Evolutionary conservation across 2,329 filamentous ascomycete genomes (phyloP).

Genomic region (Aspergillus piperis): DNA sequence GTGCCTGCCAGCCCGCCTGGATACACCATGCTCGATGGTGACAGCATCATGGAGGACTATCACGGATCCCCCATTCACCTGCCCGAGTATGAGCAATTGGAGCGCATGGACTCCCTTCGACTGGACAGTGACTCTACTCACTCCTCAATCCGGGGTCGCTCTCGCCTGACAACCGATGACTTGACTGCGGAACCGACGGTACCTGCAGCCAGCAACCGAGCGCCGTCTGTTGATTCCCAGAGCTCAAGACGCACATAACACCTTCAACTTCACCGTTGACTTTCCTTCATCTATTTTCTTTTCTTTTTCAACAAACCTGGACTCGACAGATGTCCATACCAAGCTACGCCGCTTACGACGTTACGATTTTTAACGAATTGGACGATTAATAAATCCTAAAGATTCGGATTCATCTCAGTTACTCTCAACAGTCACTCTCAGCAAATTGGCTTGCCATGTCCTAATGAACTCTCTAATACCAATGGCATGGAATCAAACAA

Average conservation of each 20-base stretch:
- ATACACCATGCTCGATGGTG: constrained; percentile 53
- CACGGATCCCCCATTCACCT: constrained; percentile 43
- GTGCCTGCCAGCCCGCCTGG: constrained; percentile 82
- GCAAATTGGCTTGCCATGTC: not conserved
- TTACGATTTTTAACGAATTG: constrained; percentile 19
- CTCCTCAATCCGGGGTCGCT: constrained; percentile 31
- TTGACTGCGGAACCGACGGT: constrained; percentile 23
- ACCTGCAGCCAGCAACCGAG: constrained; percentile 14
- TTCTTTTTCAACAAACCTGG: not conserved
- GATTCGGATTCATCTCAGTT: constrained; percentile 1
- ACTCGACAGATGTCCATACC: not conserved
- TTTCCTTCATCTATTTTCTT: too few relatives aligned
- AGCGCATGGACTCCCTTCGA: constrained; percentile 43
- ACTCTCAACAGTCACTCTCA: constrained; percentile 6
- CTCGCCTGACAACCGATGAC: constrained; percentile 37
- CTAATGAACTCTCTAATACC: not conserved
- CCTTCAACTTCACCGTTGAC: not conserved
- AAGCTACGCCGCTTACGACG: constrained; percentile 9
- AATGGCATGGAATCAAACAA: not conserved
- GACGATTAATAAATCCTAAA: constrained; percentile 12
- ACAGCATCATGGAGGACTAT: constrained; percentile 51
- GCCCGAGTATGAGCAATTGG: constrained; percentile 50
- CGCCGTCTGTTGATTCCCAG: constrained; percentile 17
- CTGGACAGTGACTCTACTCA: constrained; percentile 35
- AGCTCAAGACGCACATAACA: not conserved